Base-by-base conservation (phyloP, 495 filamentous ascomycete genomes). In the Cercophora sp. region DNA sequence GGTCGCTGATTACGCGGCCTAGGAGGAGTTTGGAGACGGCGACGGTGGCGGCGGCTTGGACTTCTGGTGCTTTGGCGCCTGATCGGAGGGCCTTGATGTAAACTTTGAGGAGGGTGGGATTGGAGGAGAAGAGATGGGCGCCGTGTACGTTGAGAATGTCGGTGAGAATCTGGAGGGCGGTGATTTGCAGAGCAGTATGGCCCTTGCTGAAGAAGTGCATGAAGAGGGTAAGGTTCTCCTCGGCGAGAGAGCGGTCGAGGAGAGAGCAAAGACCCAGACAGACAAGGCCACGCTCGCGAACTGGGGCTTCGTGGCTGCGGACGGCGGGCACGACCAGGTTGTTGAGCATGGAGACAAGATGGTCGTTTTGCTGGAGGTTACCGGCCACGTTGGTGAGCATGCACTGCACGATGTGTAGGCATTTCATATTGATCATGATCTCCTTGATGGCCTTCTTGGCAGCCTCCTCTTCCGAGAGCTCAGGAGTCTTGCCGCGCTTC, bases 371-470 rank as follows among this genome's bases (percentile, higher is more conserved):
- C 66, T 96, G 91, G 24, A 97, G 74, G 50, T 85, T 83, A 18
- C 89, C 87, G 47, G 87, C 73, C 1, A 96, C 87, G 59, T 96
- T 93, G 64, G 94, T 82, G 35, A 99, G 78, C 91, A 96, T 96
- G 75, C 89, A 97, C 60, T 94, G 90, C 19, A 94, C 91, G 58
- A 99, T 96, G 62, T 96, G 89, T 29, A 99, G 79, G 71, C 93
- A 96, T 67, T 97, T 96, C 83, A 96, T 89, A 73, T 97, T 96
- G 61, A 97, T 86, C 75, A 95, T 83, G 64, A 97, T 91, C 66
- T 96, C 90, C 49, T 79, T 80, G 51, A 96, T 78, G 2, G 89
- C 85, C 69, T 91, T 96, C 10, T 80, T 80, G 63, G 90, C 86
- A 6, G 85, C 84, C 44, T 87, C 84, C 59, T 89, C 88, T 59